Base-by-base conservation (phyloP, 2,329 filamentous ascomycete genomes). In the Fusarium veterinarium region DNA sequence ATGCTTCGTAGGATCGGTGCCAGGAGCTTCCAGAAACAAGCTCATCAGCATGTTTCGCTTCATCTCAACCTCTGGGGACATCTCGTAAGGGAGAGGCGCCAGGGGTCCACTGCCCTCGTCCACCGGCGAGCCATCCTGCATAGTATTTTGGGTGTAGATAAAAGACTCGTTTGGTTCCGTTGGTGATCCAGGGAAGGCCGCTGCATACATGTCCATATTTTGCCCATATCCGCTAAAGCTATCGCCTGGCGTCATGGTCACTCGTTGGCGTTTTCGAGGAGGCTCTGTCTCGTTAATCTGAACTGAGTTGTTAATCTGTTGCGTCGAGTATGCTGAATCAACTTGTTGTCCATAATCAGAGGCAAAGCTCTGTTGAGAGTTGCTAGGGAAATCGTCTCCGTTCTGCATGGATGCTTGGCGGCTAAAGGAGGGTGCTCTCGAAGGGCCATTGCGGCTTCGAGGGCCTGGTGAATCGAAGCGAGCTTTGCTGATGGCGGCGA, bases 401-500 rank as follows among this genome's bases (percentile, higher is more conserved):
- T 92, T 92, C 73, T 93, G 91, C 80, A 91, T 91, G 5, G 91
- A 92, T 8, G 91, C 87, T 75, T 93, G 91, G 62, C 92, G 89
- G 78, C 90, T 91, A 75, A 93, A 92, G 74, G 91, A 91, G 41
- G 91, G 88, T 1, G 92, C 89, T 45, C 91, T 87, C 30, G 91
- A 88, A 5, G 90, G 90, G 13, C 91, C 90, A 74, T 89, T 91
- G 37, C 89, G 88, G 63, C 84, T 86, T 66, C 93, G 87, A 8
- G 92, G 92, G 12, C 89, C 92, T 3, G 95, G 95, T 5, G 95
- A 97, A 80, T 98, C 95, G 76, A 98, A 92, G 17, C 95, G 90
- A 20, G 96, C 95, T 84, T 98, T 98, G 88, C 94, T 98, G 82
- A 99, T 97, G 65, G 96, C 95, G 69, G 95, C 95, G 63, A 99